Evolutionary conservation across 2,329 filamentous ascomycete genomes (phyloP), one percentile per base, ranked within the genome.

Genomic region (Cercospora zeae-maydis): DNA sequence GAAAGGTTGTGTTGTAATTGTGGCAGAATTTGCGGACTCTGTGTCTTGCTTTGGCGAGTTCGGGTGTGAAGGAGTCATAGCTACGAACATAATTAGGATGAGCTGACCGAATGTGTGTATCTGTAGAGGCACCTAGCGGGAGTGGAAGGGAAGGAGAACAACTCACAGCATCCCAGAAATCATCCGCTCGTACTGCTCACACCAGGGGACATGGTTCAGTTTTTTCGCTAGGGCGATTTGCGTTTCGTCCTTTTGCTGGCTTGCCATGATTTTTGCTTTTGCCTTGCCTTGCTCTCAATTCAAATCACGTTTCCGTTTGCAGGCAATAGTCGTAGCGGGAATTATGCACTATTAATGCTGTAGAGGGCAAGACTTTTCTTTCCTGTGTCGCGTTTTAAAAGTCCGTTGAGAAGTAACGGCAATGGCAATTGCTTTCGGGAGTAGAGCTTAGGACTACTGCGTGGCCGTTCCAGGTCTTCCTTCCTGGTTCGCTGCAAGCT

Each of bases 101-200:
- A 45, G 8, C 11, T 13, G 39, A 1, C 19, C 16, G 6, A 19
- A 21, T 19, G 24, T 27, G 3, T 27, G 24, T 42, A 19, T n/a
- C 14, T 37, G 36, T 24, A 30, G 34, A 21, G 52, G 2, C 45
- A 16, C 36, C 27, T 16, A 24, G 16, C 7, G 16, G 24, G 13
- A 19, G 24, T 39, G 36, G 36, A 16, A 13, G 27, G 47, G 14
- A 51, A 11, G 6, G 21, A 19, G 36, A 33, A 30, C 21, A 19
- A 51, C 52, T 59, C 39, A 86, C 36, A 86, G 77, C 77, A 87
- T 84, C 30, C 85, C 84, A 0, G 84, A 87, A 53, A 88, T 83
- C 84, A 88, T 87, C 70, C 83, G 84, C 70, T 87, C 83, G 59
- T 86, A 88, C 63, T 86, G 82, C 7, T 86, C 84, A 63, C 83